Evolutionary conservation across 2,329 filamentous ascomycete genomes (phyloP), one percentile per base, ranked within the genome.

Genomic region (Fusarium nelsonii): DNA sequence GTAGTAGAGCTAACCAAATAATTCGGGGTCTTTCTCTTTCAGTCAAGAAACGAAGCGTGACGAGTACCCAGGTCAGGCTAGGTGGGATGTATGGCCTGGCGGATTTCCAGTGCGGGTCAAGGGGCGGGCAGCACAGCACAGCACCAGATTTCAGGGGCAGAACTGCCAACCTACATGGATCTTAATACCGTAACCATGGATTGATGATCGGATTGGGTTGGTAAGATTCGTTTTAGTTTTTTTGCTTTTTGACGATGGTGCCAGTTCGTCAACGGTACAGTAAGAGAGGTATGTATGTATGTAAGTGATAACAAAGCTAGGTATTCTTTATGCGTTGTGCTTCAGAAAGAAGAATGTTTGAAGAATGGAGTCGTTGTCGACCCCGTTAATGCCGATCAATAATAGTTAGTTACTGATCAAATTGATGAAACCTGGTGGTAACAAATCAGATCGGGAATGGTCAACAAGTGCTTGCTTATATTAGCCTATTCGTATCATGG

Each of bases 111-210:
- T 65, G 63, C 67, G 63, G 68, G 67, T 71, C 68, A 70, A 68
- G 67, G 63, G 63, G 59, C 34, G 44, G 59, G 55, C 30, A 44
- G 64, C 59, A 71, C 68, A 23, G 23, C 23, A 23, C 59, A 71
- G 68, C 65, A 66, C 64, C 61, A 71, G 68, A 71, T 71, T 71
- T 71, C 68, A 71, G 68, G 68, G 68, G 68, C 68, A 71, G 65
- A 67, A 48, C 63, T 68, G 48, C 56, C 53, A 54, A 45, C 50
- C 56, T 51, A 55, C 67, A 70, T 58, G 68, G 68, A 61, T 65
- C 44, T 30, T 43, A 57, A 50, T 51, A 51, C 36, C 16, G 33
- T 49, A 33, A 64, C 43, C 58, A 63, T 56, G 41, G 37, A 20
- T 51, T 60, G 44, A 46, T 63, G 53, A 45, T 48, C 41, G 44